Base-by-base conservation (phyloP, 768 basidiomycete species). In the Podaxis rugospora region DNA sequence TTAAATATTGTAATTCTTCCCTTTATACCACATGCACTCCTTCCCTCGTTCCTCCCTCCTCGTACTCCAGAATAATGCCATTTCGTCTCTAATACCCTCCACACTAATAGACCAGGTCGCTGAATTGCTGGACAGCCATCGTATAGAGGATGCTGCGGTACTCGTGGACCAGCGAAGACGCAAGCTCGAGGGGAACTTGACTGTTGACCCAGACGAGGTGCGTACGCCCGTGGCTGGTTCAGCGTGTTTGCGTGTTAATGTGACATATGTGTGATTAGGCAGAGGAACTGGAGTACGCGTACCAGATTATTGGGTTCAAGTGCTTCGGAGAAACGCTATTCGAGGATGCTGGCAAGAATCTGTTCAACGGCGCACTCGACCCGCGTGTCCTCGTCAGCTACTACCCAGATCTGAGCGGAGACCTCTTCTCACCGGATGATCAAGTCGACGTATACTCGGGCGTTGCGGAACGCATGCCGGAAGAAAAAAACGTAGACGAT, bases 281-380 rank as follows among this genome's bases (percentile, higher is more conserved):
- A 72, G 88, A 90, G 36, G 89, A 90, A 66, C 75, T 94, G 51
- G 81, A 82, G 62, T 92, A 92, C 65, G 79, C 93, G 37, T 91
- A 92, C 69, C 90, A 93, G 66, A 85, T 86, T 36, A 83, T 95
- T 56, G 94, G 91, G 14, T 90, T 90, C 68, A 83, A 87, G 70
- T 88, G 88, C 66, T 80, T 95, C 68, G 71, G 78, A 32, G 90
- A 92, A 70, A 93, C 92, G 0, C 77, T 87, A 53, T 95, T 97
- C 69, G 87, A 90, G 63, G 89, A 92, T 61, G 93, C 94, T 0
- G 89, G 88, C 16, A 83, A 82, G 63, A 82, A 91, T 66, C 81
- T 96, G 59, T 86, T 89, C 67, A 80, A 85, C 57, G 93, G 92
- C 37, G 84, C 88, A 49, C 74, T 92, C n/a, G 93, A 97, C 72